Evolutionary conservation across 176 grass and related monocot species (phyloP).

Genomic region (Eleusine indica): DNA sequence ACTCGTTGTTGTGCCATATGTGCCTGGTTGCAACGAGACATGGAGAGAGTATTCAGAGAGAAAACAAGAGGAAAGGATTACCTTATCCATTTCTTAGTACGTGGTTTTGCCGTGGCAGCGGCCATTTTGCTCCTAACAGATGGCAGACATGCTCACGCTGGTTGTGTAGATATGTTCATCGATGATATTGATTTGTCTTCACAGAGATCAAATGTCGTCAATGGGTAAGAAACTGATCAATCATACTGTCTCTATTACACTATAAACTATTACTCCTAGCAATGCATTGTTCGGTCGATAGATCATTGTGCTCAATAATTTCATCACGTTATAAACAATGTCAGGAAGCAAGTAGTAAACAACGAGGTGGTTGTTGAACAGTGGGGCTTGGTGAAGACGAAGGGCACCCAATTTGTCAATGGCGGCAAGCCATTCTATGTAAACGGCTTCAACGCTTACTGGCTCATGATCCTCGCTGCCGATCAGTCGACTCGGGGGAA

Average conservation of each 20-base stretch:
- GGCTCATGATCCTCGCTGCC: slow-evolving; percentile 73
- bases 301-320: background rate
- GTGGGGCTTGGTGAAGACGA: slow-evolving; percentile 61
- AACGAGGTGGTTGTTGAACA: slow-evolving; percentile 9
- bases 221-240: background rate
- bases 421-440: slow-evolving; percentile 63
- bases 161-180: background rate
- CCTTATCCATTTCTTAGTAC: background rate
- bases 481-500: slow-evolving; percentile 62
- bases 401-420: slow-evolving; percentile 55
- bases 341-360: background rate
- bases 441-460: slow-evolving; percentile 81
- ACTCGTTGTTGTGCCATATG: too few species aligned
- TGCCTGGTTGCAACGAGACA: background rate
- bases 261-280: background rate
- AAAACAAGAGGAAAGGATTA: slow-evolving; percentile 5
- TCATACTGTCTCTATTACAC: too few species aligned
- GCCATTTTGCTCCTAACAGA: background rate
- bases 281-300: background rate
- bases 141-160: background rate
- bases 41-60: background rate
- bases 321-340: background rate
- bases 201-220: background rate
- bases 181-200: too few species aligned
- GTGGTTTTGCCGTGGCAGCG: background rate